Evolutionary conservation across 805 yeast species (phyloP), one percentile per base, ranked within the genome.

Genomic region (Lipomyces orientalis): DNA sequence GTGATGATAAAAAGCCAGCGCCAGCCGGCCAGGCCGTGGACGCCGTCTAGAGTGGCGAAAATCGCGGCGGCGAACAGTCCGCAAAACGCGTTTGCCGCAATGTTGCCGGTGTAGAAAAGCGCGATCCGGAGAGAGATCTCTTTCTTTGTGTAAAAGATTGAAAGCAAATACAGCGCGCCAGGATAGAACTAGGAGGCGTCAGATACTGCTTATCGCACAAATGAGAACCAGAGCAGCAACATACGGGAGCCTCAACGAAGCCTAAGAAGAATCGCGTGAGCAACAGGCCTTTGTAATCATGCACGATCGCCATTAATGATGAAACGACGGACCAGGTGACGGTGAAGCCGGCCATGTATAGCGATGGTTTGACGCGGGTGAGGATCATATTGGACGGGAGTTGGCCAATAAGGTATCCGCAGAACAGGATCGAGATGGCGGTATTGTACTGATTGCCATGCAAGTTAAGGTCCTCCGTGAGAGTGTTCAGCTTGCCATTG

Each of bases 11-110:
- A 84, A 52, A 84, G 77, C 85, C 86, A 84, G 73, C 81, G 79
- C 87, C 87, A 84, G 14, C 84, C 78, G 8, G 73, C 72, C 46
- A 81, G 68, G 12, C 85, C 85, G 62, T 78, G 78, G 2, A 56
- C 63, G 14, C 74, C 74, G 61, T 81, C 80, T 66, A 83, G 83
- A 64, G 80, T 74, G 10, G 74, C 67, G 63, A 84, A 82, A 57
- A 85, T 84, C 62, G 80, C 82, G 60, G 80, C 83, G 0, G 86
- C 86, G 71, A 84, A 79, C n/a, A 84, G 81, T 46, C 86, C 85
- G 19, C 81, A 77, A 51, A 85, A 83, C 10, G 85, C 86, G 64
- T 85, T 85, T 1, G 86, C 83, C 66, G 82, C 78, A 55, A 83
- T 79, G n/a, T 85, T 82, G 35, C 81, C 83, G 12, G 84, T 79